Evolutionary conservation across 2,329 filamentous ascomycete genomes (phyloP), one percentile per base, ranked within the genome.

Genomic region (Penicillium sp.): DNA sequence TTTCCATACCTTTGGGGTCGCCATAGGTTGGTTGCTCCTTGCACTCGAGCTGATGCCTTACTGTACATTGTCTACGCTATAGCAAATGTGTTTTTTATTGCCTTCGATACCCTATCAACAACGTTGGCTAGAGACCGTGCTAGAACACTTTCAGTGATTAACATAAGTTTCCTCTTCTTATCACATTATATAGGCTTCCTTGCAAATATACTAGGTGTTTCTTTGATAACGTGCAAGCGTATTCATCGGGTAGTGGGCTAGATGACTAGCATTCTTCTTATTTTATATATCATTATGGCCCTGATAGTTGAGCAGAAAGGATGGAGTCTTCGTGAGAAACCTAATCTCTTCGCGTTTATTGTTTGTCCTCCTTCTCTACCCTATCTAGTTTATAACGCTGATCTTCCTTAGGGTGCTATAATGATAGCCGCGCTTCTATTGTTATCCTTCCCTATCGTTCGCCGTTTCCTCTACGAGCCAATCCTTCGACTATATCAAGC

Each of bases 401-500:
- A 46, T 50, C 29, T 28, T 42, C 28, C 27, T 44, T 44, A 53
- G 50, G 50, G 46, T 29, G 25, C 46, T 37, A 23, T 47, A 10
- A 24, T 25, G n/a, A 49, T 48, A 7, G 51, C 44, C 2, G 38
- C 38, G n/a, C 32, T 50, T 42, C 20, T 48, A 32, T 33, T 54
- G 7, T 35, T 47, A 24, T 50, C 51, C 27, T 31, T 50, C 15
- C 44, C 51, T 38, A 3, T 50, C 24, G 8, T 50, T 33, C 47
- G 44, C 12, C 35, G 32, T 39, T 45, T 48, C 31, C 24, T 43
- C 31, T 54, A 50, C 39, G 47, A 54, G 38, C 31, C 18, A 33
- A 50, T 50, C 42, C 41, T 54, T 50, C 47, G 54, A 42, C n/a
- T 46, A 33, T 40, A 57, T n/a, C 40, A 57, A 55, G 47, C 44